Base-by-base conservation (phyloP, 345 rosid species). In the Syzygium jambos region DNA sequence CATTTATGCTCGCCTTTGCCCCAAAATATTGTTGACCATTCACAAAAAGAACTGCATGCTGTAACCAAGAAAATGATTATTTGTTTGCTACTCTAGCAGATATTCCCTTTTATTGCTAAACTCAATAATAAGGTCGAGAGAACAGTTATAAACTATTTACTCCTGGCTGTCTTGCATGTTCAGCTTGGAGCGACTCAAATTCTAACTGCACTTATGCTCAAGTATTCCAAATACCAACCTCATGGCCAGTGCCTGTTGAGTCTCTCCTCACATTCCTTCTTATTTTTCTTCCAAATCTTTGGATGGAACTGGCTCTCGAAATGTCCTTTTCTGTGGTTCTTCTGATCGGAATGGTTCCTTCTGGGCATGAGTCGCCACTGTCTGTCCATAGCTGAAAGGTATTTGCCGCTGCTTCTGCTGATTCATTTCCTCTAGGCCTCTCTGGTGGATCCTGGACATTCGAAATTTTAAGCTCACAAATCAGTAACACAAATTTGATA, bases 1-100 rank as follows among this genome's bases (percentile, higher is more conserved):
- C 99, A 78, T 95, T 98, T 34, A 98, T 92, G 92, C 93, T 98
- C 38, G 98, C 99, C 90, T 95, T 98, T 29, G 99, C 99, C 89
- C 99, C 99, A 88, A 93, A 98, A 82, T 95, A 96, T 90, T 96
- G 95, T 43, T 95, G 96, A 68, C 99, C 99, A 84, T 92, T 93
- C 87, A 96, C 99, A 89, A 94, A 98, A 25, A 96, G 95, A 83
- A 98, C 99, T 85, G 99, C 99, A 89, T 96, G 99, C 99, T 96
- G 99, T 90, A n/a, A 16, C 52, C 10, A 61, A 80, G 6, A 27
- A 52, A 13, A 73, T 46, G 34, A 85, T 86, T 11, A 85, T 38
- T 25, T 46, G 55, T 85, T 8, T 11, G 15, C 52, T 85, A 57
- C 9, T 17, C 63, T 52, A 59, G 78, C 68, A 43, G 84, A 43